phyloP scores from a whole-genome alignment of 2,329 filamentous ascomycete genomes.

The Colletotrichum spinosum region DNA sequence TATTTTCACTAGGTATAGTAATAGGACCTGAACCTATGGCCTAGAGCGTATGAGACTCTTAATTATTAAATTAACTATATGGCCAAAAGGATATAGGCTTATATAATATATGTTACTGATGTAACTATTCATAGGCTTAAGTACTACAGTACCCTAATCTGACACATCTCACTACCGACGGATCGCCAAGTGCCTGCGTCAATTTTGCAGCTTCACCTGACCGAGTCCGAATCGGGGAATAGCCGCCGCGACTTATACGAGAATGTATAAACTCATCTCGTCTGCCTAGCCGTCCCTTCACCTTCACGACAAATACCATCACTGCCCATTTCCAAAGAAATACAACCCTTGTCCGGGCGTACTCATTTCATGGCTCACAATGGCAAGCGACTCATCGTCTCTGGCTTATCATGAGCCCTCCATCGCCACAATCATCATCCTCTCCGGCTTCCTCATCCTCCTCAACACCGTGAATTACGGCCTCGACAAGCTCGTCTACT shows the following conservation, averaged over 20 bases:
- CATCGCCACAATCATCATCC: conserved; percentile 69
- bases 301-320: background rate
- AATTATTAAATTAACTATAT: too few relatives aligned
- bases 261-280: too few relatives aligned
- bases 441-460: conserved; percentile 70
- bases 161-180: too few relatives aligned
- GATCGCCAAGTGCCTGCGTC: conserved; percentile 14
- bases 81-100: too few relatives aligned
- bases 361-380: background rate
- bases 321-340: background rate
- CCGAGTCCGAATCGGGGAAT: background rate
- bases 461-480: conserved; percentile 69
- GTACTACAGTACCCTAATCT: too few relatives aligned
- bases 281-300: too few relatives aligned
- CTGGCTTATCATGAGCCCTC: conserved; percentile 72
- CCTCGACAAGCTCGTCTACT: conserved; percentile 72
- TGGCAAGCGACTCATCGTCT: conserved; percentile 40
- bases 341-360: background rate
- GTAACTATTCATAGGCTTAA: too few relatives aligned
- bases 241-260: too few relatives aligned
- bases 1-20: too few relatives aligned
- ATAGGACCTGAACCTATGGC: too few relatives aligned
- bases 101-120: too few relatives aligned
- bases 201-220: background rate
- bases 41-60: too few relatives aligned